phyloP scores from a whole-genome alignment of 345 rosid species.

The Salix brachista region DNA sequence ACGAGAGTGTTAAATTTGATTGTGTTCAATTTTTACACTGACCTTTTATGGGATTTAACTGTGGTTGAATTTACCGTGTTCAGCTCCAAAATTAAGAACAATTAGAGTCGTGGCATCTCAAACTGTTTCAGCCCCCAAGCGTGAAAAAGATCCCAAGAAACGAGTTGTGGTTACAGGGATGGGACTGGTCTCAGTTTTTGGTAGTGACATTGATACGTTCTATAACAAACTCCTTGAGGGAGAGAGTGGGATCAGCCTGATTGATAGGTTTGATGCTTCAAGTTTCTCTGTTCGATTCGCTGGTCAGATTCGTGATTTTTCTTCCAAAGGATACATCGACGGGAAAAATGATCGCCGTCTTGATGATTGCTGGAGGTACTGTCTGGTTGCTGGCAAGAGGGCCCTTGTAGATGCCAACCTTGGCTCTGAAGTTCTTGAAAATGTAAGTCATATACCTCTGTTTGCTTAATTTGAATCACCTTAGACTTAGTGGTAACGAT shows the following conservation, averaged over 20 bases:
- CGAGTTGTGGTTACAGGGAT: conserved; percentile 60
- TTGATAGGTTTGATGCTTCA: conserved; percentile 62
- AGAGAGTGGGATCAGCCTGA: conserved; percentile 58
- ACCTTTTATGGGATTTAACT: not conserved
- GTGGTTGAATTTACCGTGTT: conserved; percentile 1
- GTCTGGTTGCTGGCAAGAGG: conserved; percentile 54
- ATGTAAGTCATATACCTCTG: conserved; percentile 26
- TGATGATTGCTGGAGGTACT: conserved; percentile 69
- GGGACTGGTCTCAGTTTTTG: conserved; percentile 63
- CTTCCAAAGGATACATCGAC: conserved; percentile 57
- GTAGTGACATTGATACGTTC: conserved; percentile 38
- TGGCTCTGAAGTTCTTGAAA: conserved; percentile 41
- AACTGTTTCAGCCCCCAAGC: conserved; percentile 44
- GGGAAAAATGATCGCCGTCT: conserved; percentile 64
- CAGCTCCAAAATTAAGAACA: conserved; percentile 38
- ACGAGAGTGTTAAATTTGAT: not conserved
- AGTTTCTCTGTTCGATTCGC: conserved; percentile 51
- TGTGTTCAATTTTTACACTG: not conserved
- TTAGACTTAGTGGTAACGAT: not conserved
- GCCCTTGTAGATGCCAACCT: conserved; percentile 58
- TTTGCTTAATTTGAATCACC: not conserved
- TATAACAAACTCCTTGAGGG: conserved; percentile 57
- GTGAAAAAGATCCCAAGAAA: conserved; percentile 52
- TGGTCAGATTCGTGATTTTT: conserved; percentile 58
- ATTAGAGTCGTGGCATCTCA: conserved; percentile 48